Conservation (phyloP, 1,284 basidiomycete species). For the Fomes fomentarius region DNA sequence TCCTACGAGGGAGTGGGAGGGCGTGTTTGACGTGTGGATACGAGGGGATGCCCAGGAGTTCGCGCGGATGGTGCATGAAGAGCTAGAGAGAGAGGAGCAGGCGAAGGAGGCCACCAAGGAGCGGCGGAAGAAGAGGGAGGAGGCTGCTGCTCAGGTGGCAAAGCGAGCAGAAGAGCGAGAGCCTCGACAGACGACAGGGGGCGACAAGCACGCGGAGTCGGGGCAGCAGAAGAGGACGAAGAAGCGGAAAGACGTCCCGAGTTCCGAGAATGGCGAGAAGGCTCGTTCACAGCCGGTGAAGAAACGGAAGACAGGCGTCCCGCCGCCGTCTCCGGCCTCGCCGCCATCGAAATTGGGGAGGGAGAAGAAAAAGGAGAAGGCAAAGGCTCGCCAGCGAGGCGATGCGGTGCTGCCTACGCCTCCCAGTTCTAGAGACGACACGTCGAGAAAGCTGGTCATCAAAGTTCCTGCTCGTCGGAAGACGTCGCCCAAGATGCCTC, state of each 20-base stretch:
- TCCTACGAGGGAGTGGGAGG: conserved; percentile 87
- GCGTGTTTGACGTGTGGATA: conserved; percentile 90
- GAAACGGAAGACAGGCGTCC: conserved; percentile 22
- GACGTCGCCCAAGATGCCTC: conserved; percentile 15
- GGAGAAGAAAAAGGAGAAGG: conserved; percentile 6
- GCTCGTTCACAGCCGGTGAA: conserved; percentile 11
- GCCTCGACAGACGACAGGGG: conserved; percentile 7
- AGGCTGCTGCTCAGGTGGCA: conserved; percentile 22
- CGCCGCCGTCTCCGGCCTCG: conserved; percentile 22
- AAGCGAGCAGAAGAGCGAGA: conserved; percentile 15
- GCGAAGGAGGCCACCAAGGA: conserved; percentile 15
- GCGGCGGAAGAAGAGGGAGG: conserved; percentile 9
- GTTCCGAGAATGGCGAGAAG: conserved; percentile 4
- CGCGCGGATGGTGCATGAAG: conserved; percentile 58
- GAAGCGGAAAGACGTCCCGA: conserved; percentile 27
- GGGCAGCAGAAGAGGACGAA: conserved; percentile 18
- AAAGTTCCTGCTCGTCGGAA: conserved; percentile 21
- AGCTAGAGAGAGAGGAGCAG: conserved; percentile 47
- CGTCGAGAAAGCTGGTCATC: conserved; percentile 22
- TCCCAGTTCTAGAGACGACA: conserved; percentile 14
- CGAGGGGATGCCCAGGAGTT: conserved; percentile 88
- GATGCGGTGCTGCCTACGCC: conserved; percentile 12
- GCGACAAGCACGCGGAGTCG: conserved; percentile 7
- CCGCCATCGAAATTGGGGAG: conserved; percentile 11
- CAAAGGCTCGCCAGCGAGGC: conserved; percentile 5